Evolutionary conservation across 345 rosid genomes (phyloP).

Genomic region (Clausena lansium): DNA sequence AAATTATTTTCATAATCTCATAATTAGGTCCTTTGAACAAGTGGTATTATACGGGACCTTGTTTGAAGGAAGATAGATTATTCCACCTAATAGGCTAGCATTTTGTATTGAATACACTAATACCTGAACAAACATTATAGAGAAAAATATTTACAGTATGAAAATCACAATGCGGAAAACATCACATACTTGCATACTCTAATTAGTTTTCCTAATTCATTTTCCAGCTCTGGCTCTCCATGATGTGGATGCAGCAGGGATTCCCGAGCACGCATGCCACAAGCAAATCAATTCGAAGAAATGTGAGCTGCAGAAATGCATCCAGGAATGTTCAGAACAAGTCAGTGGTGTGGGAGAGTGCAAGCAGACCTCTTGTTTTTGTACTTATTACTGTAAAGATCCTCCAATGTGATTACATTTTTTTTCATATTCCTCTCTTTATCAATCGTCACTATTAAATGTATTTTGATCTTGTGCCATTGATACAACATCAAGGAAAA

Average conservation of each 20-base stretch:
- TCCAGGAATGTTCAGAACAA: conserved; percentile 32
- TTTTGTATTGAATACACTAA: not conserved
- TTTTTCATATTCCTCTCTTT: not conserved
- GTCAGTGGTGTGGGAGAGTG: conserved; percentile 41
- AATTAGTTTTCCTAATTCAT: not conserved
- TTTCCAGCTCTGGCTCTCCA: not conserved
- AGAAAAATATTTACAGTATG: too few species aligned
- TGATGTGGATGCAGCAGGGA: conserved; percentile 25
- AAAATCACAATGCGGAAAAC: not conserved
- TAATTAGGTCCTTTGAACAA: not conserved
- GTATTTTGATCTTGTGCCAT: not conserved
- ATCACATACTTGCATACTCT: not conserved
- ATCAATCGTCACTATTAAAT: not conserved
- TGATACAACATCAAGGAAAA: not conserved
- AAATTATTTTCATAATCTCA: not conserved
- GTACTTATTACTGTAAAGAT: conserved; percentile 42
- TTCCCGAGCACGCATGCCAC: conserved; percentile 56
- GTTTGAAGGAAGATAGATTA: not conserved
- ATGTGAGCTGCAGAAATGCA: conserved; percentile 33
- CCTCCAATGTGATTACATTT: conserved; percentile 32
- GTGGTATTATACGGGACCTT: not conserved
- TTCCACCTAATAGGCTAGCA: not conserved
- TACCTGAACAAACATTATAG: too few species aligned
- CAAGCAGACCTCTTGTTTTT: conserved; percentile 34
- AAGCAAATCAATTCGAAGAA: conserved; percentile 22